Base-by-base conservation (phyloP, 2,329 filamentous ascomycete species). In the Fusarium denticulatum region DNA sequence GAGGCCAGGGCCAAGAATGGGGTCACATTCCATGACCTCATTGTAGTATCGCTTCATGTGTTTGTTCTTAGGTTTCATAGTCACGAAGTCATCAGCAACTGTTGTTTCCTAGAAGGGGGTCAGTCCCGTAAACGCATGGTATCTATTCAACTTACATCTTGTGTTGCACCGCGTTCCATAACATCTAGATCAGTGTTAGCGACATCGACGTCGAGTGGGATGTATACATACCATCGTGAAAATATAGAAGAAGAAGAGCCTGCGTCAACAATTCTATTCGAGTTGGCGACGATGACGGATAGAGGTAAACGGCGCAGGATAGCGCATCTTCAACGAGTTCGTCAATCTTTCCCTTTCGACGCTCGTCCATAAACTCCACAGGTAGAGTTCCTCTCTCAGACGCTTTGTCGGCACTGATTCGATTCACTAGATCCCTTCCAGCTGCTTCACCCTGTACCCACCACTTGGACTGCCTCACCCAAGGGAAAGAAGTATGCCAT, bases 271-370 rank as follows among this genome's bases (percentile, higher is more conserved):
- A 28, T 7, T 61, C 53, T 28, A 70, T n/a, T n/a, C 66, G 53
- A 2, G 13, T 60, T 6, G 53, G 67, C 9, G 40, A 55, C 6
- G 66, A 55, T n/a, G 67, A 70, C 7, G 67, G 67, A 16, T 70
- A 70, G 6, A 70, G 67, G 26, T 70, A 70, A 6, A 42, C 37
- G 7, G 52, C 53, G 30, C 67, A 70, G 6, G 67, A 70, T 6
- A 70, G 14, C 8, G 52, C 67, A 49, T 70, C 60, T 26, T 70
- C 67, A 14, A 70, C 67, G 2, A 70, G 67, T 14, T 70, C 67
- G 26, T 70, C 53, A n/a, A 70, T 65, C 37, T 70, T 70, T 30
- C 49, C 53, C 9, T 59, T 58, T 16, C 67, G 67, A 2, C 67
- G 66, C 13, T 70, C 60, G 26, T 70, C 67, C 34, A 50, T 42